phyloP scores from a whole-genome alignment of 2,329 filamentous ascomycete species.

The Corinectria fuckeliana region DNA sequence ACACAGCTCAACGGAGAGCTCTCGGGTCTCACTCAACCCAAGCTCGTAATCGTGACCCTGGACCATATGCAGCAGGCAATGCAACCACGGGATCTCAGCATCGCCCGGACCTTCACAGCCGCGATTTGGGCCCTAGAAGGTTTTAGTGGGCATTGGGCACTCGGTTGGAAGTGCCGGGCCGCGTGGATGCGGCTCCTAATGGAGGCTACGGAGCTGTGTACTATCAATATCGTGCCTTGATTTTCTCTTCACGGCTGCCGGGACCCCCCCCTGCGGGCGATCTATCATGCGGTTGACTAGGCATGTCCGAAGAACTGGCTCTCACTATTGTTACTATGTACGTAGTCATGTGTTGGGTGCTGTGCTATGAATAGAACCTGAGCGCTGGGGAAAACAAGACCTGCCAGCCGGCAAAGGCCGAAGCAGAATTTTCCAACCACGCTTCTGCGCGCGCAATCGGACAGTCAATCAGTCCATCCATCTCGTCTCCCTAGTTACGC shows the following conservation, averaged over 20 bases:
- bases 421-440: not conserved
- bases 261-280: slow-evolving; percentile 8
- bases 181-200: slow-evolving; percentile 18
- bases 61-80: not conserved
- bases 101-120: not conserved
- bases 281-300: not conserved
- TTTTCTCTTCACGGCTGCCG: too few relatives aligned
- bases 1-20: too few relatives aligned
- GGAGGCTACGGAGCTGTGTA: too few relatives aligned
- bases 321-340: too few relatives aligned
- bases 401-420: slow-evolving; percentile 10
- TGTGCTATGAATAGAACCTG: slow-evolving; percentile 6
- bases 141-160: slow-evolving; percentile 15
- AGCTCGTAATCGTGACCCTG: too few relatives aligned
- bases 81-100: slow-evolving; percentile 8
- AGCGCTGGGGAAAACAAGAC: not conserved
- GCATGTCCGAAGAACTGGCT: too few relatives aligned
- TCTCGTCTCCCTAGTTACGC: slow-evolving; percentile 5
- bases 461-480: not conserved
- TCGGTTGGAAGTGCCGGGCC: slow-evolving; percentile 15
- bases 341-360: too few relatives aligned
- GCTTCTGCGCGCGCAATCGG: too few relatives aligned
- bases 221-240: too few relatives aligned
- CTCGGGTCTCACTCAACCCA: too few relatives aligned
- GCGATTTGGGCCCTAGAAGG: slow-evolving; percentile 16